A percentile compares a stretch with the other conserved stretches of the same genome.
phyloP scores from a whole-genome alignment of 805 yeast species.

The Clavispora vitiphila region DNA sequence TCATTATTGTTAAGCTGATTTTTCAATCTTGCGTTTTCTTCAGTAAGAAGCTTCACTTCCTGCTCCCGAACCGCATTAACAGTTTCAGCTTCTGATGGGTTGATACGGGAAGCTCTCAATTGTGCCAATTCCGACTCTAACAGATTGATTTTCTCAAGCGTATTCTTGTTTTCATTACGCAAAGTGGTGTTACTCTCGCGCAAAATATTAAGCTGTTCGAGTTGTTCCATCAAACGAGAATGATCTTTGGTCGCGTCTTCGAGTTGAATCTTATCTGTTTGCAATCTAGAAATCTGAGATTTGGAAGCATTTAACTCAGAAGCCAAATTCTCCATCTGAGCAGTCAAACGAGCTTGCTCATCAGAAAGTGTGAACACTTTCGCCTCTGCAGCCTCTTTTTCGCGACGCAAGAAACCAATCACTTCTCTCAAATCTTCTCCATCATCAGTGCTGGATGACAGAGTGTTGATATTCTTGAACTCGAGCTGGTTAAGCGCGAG shows the following conservation, averaged over 20 bases:
- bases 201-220: conserved; percentile 57
- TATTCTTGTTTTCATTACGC: conserved; percentile 43
- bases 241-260: conserved; percentile 39
- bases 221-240: conserved; percentile 43
- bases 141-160: conserved; percentile 18
- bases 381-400: conserved; percentile 64
- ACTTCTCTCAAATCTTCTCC: conserved; percentile 41
- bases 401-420: conserved; percentile 61
- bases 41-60: conserved; percentile 41
- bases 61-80: conserved; percentile 45
- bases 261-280: conserved; percentile 16
- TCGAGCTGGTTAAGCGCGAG: conserved; percentile 68
- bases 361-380: conserved; percentile 38
- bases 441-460: conserved; percentile 7
- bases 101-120: conserved; percentile 33
- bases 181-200: conserved; percentile 66
- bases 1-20: conserved; percentile 17
- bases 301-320: conserved; percentile 51
- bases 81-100: conserved; percentile 19
- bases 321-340: conserved; percentile 42
- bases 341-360: conserved; percentile 51
- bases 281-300: conserved; percentile 37
- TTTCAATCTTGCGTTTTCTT: conserved; percentile 60
- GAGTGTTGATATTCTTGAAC: conserved; percentile 17
- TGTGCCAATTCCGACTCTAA: conserved; percentile 46